Base-by-base conservation (phyloP, 1,139 yeast species). In the Suhomyces maxii region DNA sequence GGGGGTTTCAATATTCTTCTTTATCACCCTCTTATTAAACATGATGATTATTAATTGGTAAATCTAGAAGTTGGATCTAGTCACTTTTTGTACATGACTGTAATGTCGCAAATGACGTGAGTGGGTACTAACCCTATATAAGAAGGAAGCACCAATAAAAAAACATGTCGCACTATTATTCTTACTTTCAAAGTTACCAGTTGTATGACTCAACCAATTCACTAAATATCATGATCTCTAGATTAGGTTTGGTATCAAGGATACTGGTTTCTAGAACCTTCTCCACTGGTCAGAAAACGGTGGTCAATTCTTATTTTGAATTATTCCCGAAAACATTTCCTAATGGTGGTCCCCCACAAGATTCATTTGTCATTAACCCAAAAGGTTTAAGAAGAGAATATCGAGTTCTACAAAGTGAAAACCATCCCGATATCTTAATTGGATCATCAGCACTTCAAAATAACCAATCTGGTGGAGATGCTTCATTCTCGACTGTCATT, bases 271-370 rank as follows among this genome's bases (percentile, higher is more conserved):
- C 31, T 38, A 13, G 41, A 36, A 39, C 41, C 37, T 13, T 28
- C 38, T 35, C 44, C 6, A 30, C 44, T 8, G 36, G 26, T 23
- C 26, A 14, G 18, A 26, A 13, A 8, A 30, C 40, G 6, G 34
- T 48, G n/a, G 40, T 49, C 14, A 53, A 53, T 25, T 68, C 74
- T 8, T 77, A 63, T 46, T 91, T 83, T 61, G 66, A 73, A 26
- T 62, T 88, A 28, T 93, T 93, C 63, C 97, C 97, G 1, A 70
- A 77, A 56, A 81, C 88, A 0, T 84, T 89, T 53, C 88, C 90
- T 0, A 48, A 72, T 2, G 86, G 86, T 0, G 82, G 84, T 2
- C 93, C 95, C 0, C 89, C 90, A 1, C 53, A 60, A 3, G 84
- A 83, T 26, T 65, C 79, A 26, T 91, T 90, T 67, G 58, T 64